Evolutionary conservation across 495 filamentous ascomycete genomes (phyloP), one percentile per base, ranked within the genome.

Genomic region (Hypoxylon lienhwacheense): DNA sequence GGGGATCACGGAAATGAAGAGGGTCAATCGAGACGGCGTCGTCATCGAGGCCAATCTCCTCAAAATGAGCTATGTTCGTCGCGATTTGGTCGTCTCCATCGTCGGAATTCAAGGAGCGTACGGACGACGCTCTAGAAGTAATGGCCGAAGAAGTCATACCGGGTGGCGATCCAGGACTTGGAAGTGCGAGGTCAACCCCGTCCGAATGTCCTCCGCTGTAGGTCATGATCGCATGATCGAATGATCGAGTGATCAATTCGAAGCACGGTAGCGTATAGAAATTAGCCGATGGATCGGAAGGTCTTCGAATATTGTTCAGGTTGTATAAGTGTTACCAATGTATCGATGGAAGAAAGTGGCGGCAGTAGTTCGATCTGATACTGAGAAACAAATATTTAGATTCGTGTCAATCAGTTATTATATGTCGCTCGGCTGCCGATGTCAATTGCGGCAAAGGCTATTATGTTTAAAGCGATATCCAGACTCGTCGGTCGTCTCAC

Each of bases 41-140:
- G 63, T 96, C 90, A 36, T 87, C 81, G 5, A 98, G 80, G 7
- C 87, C 88, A 58, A 97, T 95, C 41, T 97, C 93, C 68, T 98
- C 93, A 62, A 97, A 97, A 63, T 97, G 85, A 41, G 78, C 80
- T 31, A 84, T 79, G 64, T 92, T 86, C 24, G 82, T 79, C 32
- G 88, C 77, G 50, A 80, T 79, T 48, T 76, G 80, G 47, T 83
- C 81, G 21, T 84, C 78, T 10, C 39, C 65, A 2, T 53, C 47
- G 58, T 85, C 87, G 32, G 85, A 85, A 35, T 83, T 81, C 20
- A 87, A 83, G 11, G 88, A 95, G 58, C 84, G 85, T 52, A 91
- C 85, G n/a, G 91, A 93, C 11, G 89, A 93, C 25, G 86, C 89
- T 66, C 95, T 93, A 48, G 89, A 95, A 48, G 89, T 93, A 65